phyloP scores from a whole-genome alignment of 1,284 basidiomycete genomes.

The Retiboletus flavoniger region DNA sequence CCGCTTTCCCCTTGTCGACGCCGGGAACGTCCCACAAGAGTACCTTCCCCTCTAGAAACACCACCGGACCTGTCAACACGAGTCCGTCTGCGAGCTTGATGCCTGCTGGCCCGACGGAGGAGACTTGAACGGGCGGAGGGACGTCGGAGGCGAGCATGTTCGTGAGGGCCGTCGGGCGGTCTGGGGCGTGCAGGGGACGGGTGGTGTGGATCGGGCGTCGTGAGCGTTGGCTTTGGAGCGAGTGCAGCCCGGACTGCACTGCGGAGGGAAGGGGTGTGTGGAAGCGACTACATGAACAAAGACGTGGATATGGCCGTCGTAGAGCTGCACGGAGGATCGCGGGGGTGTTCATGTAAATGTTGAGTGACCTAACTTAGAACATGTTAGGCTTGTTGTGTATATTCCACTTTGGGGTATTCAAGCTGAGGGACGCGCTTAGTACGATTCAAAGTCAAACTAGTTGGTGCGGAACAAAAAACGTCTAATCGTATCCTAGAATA shows the following conservation, averaged over 20 bases:
- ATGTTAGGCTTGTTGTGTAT: too few relatives aligned
- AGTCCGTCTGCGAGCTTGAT: slow-evolving; percentile 76
- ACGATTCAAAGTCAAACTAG: too few relatives aligned
- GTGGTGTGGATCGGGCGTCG: slow-evolving; percentile 22
- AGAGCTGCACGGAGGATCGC: slow-evolving; percentile 6
- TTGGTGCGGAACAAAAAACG: neutral
- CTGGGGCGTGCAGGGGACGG: slow-evolving; percentile 9
- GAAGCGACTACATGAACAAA: neutral
- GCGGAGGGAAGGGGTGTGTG: neutral
- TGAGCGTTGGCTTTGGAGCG: neutral
- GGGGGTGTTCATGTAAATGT: slow-evolving; percentile 9
- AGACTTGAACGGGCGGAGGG: slow-evolving; percentile 70
- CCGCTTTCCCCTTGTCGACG: neutral
- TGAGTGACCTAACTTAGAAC: neutral
- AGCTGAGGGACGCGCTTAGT: too few relatives aligned
- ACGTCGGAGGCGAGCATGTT: slow-evolving; percentile 72
- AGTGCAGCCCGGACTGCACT: neutral
- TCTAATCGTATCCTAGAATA: neutral
- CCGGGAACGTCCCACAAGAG: slow-evolving; percentile 88
- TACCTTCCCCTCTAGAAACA: slow-evolving; percentile 85
- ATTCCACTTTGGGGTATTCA: neutral
- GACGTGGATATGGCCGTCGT: slow-evolving; percentile 5
- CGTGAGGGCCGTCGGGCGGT: slow-evolving; percentile 44
- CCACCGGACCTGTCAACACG: slow-evolving; percentile 70
- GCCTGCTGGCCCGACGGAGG: slow-evolving; percentile 56